phyloP scores from a whole-genome alignment of 2,329 filamentous ascomycete genomes.

The Plectosphaerella cucumerina region DNA sequence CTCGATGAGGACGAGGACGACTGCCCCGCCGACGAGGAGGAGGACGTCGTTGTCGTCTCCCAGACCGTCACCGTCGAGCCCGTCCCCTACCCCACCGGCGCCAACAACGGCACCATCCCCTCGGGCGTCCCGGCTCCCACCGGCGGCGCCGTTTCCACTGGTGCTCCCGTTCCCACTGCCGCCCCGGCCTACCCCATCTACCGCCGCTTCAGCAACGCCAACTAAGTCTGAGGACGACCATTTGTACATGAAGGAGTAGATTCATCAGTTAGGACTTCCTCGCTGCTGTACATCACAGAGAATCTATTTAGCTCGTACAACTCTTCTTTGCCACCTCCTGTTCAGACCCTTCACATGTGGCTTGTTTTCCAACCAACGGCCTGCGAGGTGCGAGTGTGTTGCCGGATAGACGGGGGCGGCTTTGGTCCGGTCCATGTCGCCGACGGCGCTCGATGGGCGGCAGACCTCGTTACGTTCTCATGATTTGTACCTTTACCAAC shows the following conservation, averaged over 20 bases:
- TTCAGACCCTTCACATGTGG: background rate
- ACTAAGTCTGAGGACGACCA: background rate
- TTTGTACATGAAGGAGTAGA: conserved; percentile 4
- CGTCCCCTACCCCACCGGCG: conserved; percentile 35
- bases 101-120: conserved; percentile 28
- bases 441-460: background rate
- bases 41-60: conserved; percentile 25
- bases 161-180: conserved; percentile 16
- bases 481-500: conserved; percentile 8
- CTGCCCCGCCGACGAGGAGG: conserved; percentile 7
- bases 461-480: conserved; percentile 1
- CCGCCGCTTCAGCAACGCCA: conserved; percentile 12
- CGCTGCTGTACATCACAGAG: conserved; percentile 1
- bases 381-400: no score
- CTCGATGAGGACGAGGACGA: conserved; percentile 8
- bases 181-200: background rate
- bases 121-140: conserved; percentile 27
- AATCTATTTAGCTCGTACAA: conserved; percentile 2
- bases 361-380: no score
- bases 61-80: conserved; percentile 21
- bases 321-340: no score
- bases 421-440: background rate
- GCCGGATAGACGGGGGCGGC: background rate
- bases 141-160: conserved; percentile 18
- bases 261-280: background rate